phyloP scores from a whole-genome alignment of 371 early-diverging fungal species.

The Apophysomyces trapeziformis region DNA sequence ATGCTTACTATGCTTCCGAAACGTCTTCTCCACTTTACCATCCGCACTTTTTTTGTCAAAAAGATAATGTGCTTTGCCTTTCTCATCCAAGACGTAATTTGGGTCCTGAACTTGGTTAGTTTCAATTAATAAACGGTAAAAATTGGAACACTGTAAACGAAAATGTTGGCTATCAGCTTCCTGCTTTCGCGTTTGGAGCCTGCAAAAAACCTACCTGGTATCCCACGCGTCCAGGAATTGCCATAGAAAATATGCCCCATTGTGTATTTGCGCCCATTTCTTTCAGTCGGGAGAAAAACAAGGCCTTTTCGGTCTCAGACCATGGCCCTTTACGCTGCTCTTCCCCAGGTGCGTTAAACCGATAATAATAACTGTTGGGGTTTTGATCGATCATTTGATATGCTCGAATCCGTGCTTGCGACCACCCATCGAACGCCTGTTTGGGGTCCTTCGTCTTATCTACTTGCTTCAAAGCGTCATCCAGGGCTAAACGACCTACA shows the following conservation, averaged over 20 bases:
- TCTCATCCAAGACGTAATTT: slow-evolving; percentile 85
- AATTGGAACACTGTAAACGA: slow-evolving; percentile 82
- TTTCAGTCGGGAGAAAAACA: slow-evolving; percentile 77
- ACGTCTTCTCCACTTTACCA: slow-evolving; percentile 74
- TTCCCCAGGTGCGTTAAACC: slow-evolving; percentile 95
- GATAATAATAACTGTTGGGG: slow-evolving; percentile 94
- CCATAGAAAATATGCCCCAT: slow-evolving; percentile 93
- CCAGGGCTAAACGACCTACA: slow-evolving; percentile 76
- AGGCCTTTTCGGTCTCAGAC: slow-evolving; percentile 79
- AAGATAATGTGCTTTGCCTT: slow-evolving; percentile 85
- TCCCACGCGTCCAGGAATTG: slow-evolving; percentile 92
- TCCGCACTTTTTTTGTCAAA: slow-evolving; percentile 80
- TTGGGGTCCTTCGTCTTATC: slow-evolving; percentile 69
- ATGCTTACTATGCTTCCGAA: slow-evolving; percentile 69
- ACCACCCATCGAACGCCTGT: slow-evolving; percentile 92
- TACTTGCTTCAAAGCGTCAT: slow-evolving; percentile 86
- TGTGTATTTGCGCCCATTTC: slow-evolving; percentile 92
- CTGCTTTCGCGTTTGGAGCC: not conserved
- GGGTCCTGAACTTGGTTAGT: slow-evolving; percentile 82
- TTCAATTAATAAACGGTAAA: slow-evolving; percentile 85
- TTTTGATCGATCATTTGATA: slow-evolving; percentile 86
- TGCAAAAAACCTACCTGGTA: slow-evolving; percentile 67
- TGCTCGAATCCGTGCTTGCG: slow-evolving; percentile 86
- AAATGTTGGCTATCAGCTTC: slow-evolving; percentile 5
- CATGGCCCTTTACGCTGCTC: slow-evolving; percentile 88